Base-by-base conservation (phyloP, 768 basidiomycete genomes). In the Amanita rimosa region DNA sequence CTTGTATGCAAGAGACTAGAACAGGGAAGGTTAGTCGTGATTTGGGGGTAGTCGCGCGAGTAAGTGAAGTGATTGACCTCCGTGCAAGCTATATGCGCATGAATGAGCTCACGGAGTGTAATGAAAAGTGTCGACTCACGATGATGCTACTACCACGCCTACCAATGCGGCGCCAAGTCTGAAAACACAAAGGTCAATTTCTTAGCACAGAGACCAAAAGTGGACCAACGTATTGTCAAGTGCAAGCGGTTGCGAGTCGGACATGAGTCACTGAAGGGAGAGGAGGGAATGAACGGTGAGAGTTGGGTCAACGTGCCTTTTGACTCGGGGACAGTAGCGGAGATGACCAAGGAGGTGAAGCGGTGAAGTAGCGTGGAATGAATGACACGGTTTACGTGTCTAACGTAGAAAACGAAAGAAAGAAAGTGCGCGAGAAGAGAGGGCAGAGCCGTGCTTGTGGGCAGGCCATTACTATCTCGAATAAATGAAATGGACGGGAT, bases 1-100 rank as follows among this genome's bases (percentile, higher is more conserved):
- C 67, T 57, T 81, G 79, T 24, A 79, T 60, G 35, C 66, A 65
- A 6, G 75, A 74, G n/a, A 79, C 79, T 81, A 16, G 21, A 29
- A 45, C 9, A n/a, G n/a, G n/a, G n/a, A n/a, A n/a, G 8, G 9
- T 46, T 45, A 48, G 37, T 33, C 38, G 38, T 38, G 46, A 27
- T 26, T 22, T 1, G 14, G 17, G 26, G 16, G 27, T 2, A 5
- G 27, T 13, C 33, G 27, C 45, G n/a, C n/a, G n/a, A n/a, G n/a
- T n/a, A 24, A 36, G 46, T 24, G 5, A 14, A 37, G 22, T 1
- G 16, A 57, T 64, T 8, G 48, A 77, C 77, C 71, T 62, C 76
- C 78, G 43, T 74, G 70, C 10, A 79, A 58, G 6, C 78, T 79
- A 55, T 42, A 38, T 39, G 40, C 17, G 11, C 26, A 19, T 24